phyloP scores from a whole-genome alignment of 352 stramenopile species.

The Phytophthora hibernalis region DNA sequence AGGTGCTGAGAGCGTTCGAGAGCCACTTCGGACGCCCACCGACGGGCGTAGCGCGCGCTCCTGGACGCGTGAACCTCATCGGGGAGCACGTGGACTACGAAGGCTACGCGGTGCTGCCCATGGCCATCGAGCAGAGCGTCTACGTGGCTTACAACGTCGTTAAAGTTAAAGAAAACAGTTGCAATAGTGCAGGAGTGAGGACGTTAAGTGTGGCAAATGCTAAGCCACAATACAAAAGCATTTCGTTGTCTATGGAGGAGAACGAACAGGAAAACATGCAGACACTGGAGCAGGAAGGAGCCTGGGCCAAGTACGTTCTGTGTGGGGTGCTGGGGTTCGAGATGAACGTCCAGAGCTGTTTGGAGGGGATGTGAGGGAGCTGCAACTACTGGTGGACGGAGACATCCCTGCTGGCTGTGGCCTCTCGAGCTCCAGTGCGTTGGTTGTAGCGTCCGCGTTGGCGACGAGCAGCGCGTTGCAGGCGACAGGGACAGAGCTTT shows the following conservation, averaged over 20 bases:
- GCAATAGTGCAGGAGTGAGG: background rate
- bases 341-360: constrained; percentile 23
- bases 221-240: constrained; percentile 31
- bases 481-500: constrained; percentile 4
- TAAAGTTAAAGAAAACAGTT: background rate
- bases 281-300: constrained; percentile 10
- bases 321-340: constrained; percentile 41
- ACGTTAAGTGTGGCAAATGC: constrained; percentile 30
- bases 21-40: constrained; percentile 36
- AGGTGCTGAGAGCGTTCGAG: constrained; percentile 40
- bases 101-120: constrained; percentile 84
- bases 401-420: constrained; percentile 71
- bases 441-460: constrained; percentile 77
- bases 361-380: background rate
- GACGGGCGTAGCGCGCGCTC: constrained; percentile 54
- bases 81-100: constrained; percentile 92
- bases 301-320: constrained; percentile 51
- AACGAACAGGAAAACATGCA: constrained; percentile 12
- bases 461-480: constrained; percentile 36
- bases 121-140: constrained; percentile 75
- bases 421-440: constrained; percentile 81
- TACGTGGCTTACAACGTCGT: constrained; percentile 51
- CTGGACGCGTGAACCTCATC: constrained; percentile 88
- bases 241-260: constrained; percentile 14
- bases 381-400: constrained; percentile 75